Conservation (phyloP, 2,329 filamentous ascomycete species). For the Metarhizium sp. region DNA sequence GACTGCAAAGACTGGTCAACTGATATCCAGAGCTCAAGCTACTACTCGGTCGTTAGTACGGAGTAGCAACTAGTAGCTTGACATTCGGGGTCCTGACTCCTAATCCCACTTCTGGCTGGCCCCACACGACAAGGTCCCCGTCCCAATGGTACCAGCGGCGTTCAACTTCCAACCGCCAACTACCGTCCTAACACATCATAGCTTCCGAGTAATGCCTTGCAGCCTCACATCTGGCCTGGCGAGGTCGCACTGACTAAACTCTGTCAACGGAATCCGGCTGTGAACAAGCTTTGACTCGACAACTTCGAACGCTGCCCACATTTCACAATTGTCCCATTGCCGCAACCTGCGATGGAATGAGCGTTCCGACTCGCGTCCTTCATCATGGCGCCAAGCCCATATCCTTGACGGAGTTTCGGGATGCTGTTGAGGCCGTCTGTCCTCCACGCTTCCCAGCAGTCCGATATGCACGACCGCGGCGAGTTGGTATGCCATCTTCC, state of each 20-base stretch:
- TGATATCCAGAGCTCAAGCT: too few species aligned
- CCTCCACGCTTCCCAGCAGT: slow-evolving; percentile 38
- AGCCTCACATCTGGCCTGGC: neutral
- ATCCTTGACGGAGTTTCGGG: slow-evolving; percentile 26
- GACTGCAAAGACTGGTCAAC: too few species aligned
- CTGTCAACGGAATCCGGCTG: neutral
- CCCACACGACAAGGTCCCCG: too few species aligned
- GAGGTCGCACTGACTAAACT: neutral
- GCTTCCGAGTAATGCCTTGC: neutral
- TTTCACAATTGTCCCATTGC: neutral
- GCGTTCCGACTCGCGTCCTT: slow-evolving; percentile 21
- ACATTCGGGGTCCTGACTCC: too few species aligned
- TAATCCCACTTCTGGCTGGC: too few species aligned
- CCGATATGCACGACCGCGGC: slow-evolving; percentile 23
- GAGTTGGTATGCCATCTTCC: slow-evolving; percentile 29
- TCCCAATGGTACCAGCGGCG: neutral
- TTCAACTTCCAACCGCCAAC: neutral
- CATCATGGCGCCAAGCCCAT: slow-evolving; percentile 29
- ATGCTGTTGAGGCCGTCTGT: slow-evolving; percentile 41
- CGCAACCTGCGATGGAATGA: slow-evolving; percentile 23
- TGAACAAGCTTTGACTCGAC: neutral
- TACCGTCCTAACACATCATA: neutral
- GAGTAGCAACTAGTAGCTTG: too few species aligned
- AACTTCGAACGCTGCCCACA: neutral
- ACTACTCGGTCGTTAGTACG: too few species aligned